Evolutionary conservation across 2,329 filamentous ascomycete species (phyloP).

Genomic region (Colletotrichum orbiculare): DNA sequence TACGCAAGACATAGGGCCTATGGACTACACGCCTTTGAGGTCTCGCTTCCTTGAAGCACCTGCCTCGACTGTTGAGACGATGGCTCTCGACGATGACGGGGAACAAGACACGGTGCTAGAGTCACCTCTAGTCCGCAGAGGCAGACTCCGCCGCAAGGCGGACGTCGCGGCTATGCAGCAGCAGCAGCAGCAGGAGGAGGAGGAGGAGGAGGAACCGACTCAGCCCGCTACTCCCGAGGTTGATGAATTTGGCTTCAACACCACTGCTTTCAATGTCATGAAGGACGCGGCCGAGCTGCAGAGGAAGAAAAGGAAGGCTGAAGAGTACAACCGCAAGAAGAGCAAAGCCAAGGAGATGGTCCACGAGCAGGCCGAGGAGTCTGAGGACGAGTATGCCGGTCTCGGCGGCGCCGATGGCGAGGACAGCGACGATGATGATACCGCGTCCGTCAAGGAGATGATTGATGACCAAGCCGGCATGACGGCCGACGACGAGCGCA

Average conservation of each 20-base stretch:
- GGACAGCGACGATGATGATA: constrained; percentile 80
- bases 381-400: constrained; percentile 97
- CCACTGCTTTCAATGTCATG: constrained; percentile 76
- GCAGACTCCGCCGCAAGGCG: constrained; percentile 60
- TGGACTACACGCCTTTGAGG: constrained; percentile 77
- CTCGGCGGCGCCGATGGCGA: constrained; percentile 92
- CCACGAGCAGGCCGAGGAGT: constrained; percentile 95
- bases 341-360: constrained; percentile 89
- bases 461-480: constrained; percentile 87
- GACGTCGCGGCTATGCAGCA: constrained; percentile 52
- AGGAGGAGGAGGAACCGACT: constrained; percentile 54
- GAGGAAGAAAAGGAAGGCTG: constrained; percentile 62
- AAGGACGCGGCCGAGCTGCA: constrained; percentile 69
- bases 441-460: constrained; percentile 81
- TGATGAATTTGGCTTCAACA: constrained; percentile 51
- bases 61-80: constrained; percentile 77
- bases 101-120: constrained; percentile 59
- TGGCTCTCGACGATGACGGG: constrained; percentile 59
- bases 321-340: constrained; percentile 83
- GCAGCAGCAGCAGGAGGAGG: constrained; percentile 56
- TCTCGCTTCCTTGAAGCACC: constrained; percentile 73
- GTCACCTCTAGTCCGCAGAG: constrained; percentile 74
- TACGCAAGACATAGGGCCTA: constrained; percentile 85
- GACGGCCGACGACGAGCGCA: constrained; percentile 76
- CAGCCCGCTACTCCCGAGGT: constrained; percentile 39